phyloP scores from a whole-genome alignment of 1,284 basidiomycete genomes.

The Vanrija pseudolonga region DNA sequence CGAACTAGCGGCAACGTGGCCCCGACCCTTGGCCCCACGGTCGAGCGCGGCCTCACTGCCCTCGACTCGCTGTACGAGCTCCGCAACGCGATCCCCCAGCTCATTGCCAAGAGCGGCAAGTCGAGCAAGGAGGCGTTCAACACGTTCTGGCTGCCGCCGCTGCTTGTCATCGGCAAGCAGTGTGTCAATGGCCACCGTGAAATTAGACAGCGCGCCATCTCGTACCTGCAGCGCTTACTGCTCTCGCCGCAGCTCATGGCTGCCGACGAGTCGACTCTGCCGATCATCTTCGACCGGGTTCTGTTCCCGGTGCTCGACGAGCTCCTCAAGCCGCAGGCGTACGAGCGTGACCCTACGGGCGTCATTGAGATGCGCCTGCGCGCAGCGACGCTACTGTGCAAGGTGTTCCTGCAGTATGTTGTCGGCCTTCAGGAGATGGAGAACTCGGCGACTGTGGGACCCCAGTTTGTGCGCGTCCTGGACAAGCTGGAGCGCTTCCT shows the following conservation, averaged over 20 bases:
- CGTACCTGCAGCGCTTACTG: constrained; percentile 80
- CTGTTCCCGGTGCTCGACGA: constrained; percentile 92
- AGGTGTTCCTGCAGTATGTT: constrained; percentile 91
- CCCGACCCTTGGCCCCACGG: constrained; percentile 57
- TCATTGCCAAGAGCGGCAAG: constrained; percentile 54
- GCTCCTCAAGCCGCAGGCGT: constrained; percentile 77
- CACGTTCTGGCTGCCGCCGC: constrained; percentile 72
- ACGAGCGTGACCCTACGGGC: constrained; percentile 73
- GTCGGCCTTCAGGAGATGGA: constrained; percentile 65
- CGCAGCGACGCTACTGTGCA: constrained; percentile 84
- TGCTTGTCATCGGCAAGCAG: constrained; percentile 75
- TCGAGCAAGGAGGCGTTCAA: constrained; percentile 61
- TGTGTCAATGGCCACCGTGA: constrained; percentile 80
- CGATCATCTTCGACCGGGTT: constrained; percentile 82
- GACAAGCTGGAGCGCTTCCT: constrained; percentile 87
- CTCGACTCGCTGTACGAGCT: constrained; percentile 74
- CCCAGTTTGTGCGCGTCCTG: constrained; percentile 86
- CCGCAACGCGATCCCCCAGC: constrained; percentile 59
- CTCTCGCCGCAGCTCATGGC: constrained; percentile 71
- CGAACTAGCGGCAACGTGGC: constrained; percentile 26
- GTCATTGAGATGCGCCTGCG: constrained; percentile 86
- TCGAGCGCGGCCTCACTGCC: constrained; percentile 76
- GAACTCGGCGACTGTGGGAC: constrained; percentile 57
- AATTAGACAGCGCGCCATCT: constrained; percentile 78
- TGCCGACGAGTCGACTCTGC: constrained; percentile 59